Percentiles rank a stretch among this genome's conserved stretches.
These are phyloP conservation scores for Somion occarium DNA, from an alignment of 1,284 basidiomycete genomes.

Conservation along the genomic window DNA sequence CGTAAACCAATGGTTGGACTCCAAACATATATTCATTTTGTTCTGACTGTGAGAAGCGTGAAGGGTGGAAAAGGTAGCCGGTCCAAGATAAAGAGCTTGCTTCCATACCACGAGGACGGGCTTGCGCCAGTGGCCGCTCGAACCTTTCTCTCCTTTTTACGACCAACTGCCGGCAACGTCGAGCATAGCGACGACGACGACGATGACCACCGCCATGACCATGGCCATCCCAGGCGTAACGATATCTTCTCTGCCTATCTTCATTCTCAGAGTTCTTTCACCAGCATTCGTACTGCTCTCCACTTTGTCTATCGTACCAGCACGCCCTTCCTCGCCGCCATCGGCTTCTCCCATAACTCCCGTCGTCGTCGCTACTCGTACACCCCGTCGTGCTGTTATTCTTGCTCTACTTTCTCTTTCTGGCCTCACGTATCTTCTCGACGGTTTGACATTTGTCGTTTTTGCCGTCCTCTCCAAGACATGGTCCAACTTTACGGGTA, in stretches of 20 bases:
- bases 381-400: slow-evolving; percentile 71
- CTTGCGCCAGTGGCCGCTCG: slow-evolving; percentile 11
- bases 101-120: slow-evolving; percentile 14
- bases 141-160: slow-evolving; percentile 20
- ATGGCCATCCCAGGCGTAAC: slow-evolving; percentile 11
- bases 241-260: slow-evolving; percentile 31
- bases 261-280: slow-evolving; percentile 56
- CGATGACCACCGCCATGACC: slow-evolving; percentile 17
- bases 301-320: slow-evolving; percentile 52
- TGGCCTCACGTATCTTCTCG: slow-evolving; percentile 82
- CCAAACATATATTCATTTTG: neutral
- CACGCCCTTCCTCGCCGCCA: slow-evolving; percentile 39
- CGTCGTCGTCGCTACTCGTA: slow-evolving; percentile 65
- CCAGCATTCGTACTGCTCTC: slow-evolving; percentile 58
- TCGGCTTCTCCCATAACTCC: slow-evolving; percentile 64
- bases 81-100: slow-evolving; percentile 1
- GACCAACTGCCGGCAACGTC: slow-evolving; percentile 23
- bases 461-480: slow-evolving; percentile 57
- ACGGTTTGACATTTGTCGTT: slow-evolving; percentile 69
- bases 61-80: slow-evolving; percentile 17
- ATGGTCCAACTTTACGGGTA: slow-evolving; percentile 61
- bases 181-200: slow-evolving; percentile 27
- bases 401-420: slow-evolving; percentile 62
- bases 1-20: neutral
- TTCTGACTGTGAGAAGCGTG: slow-evolving; percentile 14